Evolutionary conservation across 2,329 filamentous ascomycete genomes (phyloP).

Genomic region (Aspergillus awamori): DNA sequence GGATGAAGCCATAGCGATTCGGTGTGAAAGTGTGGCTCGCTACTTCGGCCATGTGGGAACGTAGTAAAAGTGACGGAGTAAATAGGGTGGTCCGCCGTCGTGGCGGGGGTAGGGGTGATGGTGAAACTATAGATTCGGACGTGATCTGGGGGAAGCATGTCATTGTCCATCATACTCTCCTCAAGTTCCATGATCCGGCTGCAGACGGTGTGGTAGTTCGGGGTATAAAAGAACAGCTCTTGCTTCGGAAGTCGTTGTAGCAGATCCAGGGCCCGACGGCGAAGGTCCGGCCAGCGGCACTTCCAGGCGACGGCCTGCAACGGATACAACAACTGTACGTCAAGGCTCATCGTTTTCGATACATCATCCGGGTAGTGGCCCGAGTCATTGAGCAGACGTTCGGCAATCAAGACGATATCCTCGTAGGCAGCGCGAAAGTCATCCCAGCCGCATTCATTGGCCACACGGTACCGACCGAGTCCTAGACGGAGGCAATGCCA

Average conservation of each 20-base stretch:
- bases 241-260: conserved; percentile 17
- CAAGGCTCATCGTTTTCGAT: conserved; percentile 16
- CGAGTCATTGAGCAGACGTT: conserved; percentile 11
- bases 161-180: conserved; percentile 9
- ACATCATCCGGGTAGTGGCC: conserved; percentile 15
- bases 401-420: conserved; percentile 9
- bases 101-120: not conserved
- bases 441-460: conserved; percentile 21
- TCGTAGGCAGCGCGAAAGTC: conserved; percentile 14
- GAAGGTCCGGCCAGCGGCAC: conserved; percentile 25
- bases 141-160: conserved; percentile 13
- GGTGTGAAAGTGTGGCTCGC: conserved; percentile 10
- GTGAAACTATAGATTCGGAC: conserved; percentile 20
- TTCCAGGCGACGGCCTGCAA: conserved; percentile 27
- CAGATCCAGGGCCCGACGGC: conserved; percentile 23
- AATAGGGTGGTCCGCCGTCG: not conserved
- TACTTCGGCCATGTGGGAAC: conserved; percentile 15
- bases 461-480: conserved; percentile 11
- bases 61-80: conserved; percentile 18
- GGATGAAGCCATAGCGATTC: conserved; percentile 9
- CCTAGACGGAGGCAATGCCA: conserved; percentile 11
- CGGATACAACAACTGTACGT: conserved; percentile 23
- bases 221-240: conserved; percentile 18
- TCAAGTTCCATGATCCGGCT: conserved; percentile 22
- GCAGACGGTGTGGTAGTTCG: conserved; percentile 21